Evolutionary conservation across 1,139 yeast species (phyloP), one percentile per base, ranked within the genome.

Genomic region (Pichia sp.): DNA sequence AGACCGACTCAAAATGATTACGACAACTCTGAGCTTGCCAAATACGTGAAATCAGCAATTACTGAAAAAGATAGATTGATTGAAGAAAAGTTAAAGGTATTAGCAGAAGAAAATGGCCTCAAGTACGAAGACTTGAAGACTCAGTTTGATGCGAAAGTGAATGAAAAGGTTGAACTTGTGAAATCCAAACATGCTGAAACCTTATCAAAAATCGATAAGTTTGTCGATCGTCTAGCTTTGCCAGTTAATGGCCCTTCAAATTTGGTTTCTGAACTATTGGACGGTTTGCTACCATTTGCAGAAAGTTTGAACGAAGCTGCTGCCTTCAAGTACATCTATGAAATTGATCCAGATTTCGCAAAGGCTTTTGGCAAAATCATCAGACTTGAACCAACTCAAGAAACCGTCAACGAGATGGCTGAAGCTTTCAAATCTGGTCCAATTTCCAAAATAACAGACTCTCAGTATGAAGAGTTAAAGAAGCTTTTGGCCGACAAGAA

Each of bases 31-130:
- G 57, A 57, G n/a, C 58, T 59, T 20, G 56, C 56, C 8, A 55
- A 61, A 51, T 56, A 63, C 47, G 44, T 64, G 42, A 47, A 55
- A 24, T 44, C 55, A 34, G 48, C 58, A 8, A 61, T 52, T 14
- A 16, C 51, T n/a, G 63, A 64, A 47, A 64, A 64, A 49, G 59
- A 58, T 20, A 47, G 49, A 12, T 51, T 64, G n/a, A 63, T 67
- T 41, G 61, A 63, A 6, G 55, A 60, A 49, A 66, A 65, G 53
- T 58, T 67, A 36, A 53, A 57, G 42, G 40, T 55, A 16, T 54
- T 67, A 50, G 61, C 70, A 10, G 48, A 60, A 41, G 48, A 54
- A 33, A 54, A 60, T 38, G 54, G 57, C 12, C 46, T 65, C 20
- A 48, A 59, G 20, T 52, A 60, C 8, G 61, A 61, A 6, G 62